Conservation (phyloP, 441 rosid genomes). For the Breynia disticha region DNA sequence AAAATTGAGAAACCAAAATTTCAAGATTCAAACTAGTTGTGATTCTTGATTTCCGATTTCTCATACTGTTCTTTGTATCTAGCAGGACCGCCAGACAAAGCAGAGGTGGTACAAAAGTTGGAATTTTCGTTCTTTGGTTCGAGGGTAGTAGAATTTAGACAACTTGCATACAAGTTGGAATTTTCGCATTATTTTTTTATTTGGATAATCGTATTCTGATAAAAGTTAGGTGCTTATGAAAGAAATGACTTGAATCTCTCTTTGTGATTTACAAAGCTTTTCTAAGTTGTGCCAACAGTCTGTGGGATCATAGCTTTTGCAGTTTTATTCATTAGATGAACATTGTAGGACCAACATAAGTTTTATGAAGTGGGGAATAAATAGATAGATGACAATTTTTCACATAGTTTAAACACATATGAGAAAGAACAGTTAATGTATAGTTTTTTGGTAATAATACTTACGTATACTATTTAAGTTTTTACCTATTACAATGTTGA, state of each 20-base stretch:
- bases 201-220: slow-evolving; percentile 39
- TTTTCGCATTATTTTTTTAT: slow-evolving; percentile 36
- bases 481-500: too few species aligned
- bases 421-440: too few species aligned
- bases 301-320: slow-evolving; percentile 3
- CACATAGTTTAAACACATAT: too few species aligned
- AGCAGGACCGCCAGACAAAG: slow-evolving; percentile 92
- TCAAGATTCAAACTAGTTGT: slow-evolving; percentile 43
- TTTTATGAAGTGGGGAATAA: too few species aligned
- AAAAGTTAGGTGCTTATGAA: slow-evolving; percentile 46
- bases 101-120: slow-evolving; percentile 63
- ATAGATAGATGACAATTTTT: too few species aligned
- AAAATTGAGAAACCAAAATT: background rate
- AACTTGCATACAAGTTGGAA: slow-evolving; percentile 18
- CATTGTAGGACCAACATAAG: too few species aligned
- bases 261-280: slow-evolving; percentile 24
- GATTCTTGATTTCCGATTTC: slow-evolving; percentile 26
- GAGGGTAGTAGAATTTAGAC: slow-evolving; percentile 17
- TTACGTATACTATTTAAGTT: too few species aligned
- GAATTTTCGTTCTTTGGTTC: slow-evolving; percentile 37
- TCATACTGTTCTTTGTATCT: slow-evolving; percentile 70
- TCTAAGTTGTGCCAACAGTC: slow-evolving; percentile 12
- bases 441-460: too few species aligned
- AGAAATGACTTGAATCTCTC: slow-evolving; percentile 62
- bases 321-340: slow-evolving; percentile 24